Percentiles rank a stretch among this genome's conserved stretches.
phyloP scores from a whole-genome alignment of 2,329 filamentous ascomycete genomes.

The Fusarium duplospermum region DNA sequence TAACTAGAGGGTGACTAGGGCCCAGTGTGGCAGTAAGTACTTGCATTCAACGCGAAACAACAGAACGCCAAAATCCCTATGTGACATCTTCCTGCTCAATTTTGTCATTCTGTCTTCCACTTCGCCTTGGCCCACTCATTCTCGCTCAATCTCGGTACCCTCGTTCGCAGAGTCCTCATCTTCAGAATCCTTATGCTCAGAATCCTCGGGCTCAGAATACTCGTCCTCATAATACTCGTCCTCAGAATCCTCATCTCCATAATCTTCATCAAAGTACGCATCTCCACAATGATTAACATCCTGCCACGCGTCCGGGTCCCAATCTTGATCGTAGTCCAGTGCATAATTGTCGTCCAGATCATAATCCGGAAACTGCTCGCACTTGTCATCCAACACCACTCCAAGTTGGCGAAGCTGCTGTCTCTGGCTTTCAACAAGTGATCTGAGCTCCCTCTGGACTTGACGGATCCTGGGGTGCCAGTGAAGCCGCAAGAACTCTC shows the following conservation, averaged over 20 bases:
- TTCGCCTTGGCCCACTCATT: not conserved
- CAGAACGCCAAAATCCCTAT: not conserved
- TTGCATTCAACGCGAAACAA: not conserved
- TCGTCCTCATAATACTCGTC: too few relatives aligned
- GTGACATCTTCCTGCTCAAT: not conserved
- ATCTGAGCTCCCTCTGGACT: rapidly evolving
- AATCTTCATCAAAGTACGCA: too few relatives aligned
- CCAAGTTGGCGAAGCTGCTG: not conserved
- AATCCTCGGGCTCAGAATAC: too few relatives aligned
- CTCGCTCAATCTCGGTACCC: not conserved
- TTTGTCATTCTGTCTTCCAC: not conserved
- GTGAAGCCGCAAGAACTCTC: not conserved
- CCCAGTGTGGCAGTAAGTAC: not conserved
- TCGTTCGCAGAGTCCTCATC: not conserved
- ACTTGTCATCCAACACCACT: not conserved
- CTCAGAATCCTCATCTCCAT: too few relatives aligned
- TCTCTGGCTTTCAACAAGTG: not conserved
- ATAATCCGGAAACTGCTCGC: too few relatives aligned
- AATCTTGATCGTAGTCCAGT: too few relatives aligned
- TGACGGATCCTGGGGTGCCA: not conserved
- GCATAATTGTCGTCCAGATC: too few relatives aligned
- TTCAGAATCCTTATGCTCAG: not conserved
- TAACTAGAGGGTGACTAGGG: not conserved
- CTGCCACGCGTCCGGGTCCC: too few relatives aligned
- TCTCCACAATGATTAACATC: too few relatives aligned